Evolutionary conservation across 176 grass and related monocot species (phyloP).

Genomic region (Calamus simplicifolius): DNA sequence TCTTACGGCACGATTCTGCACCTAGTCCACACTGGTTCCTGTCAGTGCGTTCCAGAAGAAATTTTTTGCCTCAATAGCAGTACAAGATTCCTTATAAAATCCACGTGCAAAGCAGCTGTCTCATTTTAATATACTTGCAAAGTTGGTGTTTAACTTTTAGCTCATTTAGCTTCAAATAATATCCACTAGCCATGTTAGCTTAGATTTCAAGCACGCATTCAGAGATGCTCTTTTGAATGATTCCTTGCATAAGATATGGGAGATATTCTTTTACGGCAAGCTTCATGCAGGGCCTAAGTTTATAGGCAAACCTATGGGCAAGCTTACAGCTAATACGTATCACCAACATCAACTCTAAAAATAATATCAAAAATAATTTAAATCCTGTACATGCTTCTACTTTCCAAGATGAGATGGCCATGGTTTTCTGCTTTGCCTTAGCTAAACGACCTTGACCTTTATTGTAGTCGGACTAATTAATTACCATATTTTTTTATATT

Average conservation of each 20-base stretch:
- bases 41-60: too few species aligned
- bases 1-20: not conserved
- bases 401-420: too few species aligned
- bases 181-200: constrained; percentile 9
- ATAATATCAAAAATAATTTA: too few species aligned
- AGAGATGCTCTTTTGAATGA: constrained; percentile 8
- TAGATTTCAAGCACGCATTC: constrained; percentile 15
- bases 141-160: constrained; percentile 8
- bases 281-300: not conserved
- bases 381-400: too few species aligned
- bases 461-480: too few species aligned
- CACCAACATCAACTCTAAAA: not conserved
- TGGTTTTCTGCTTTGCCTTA: too few species aligned
- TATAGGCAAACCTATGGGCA: not conserved
- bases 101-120: not conserved
- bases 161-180: not conserved
- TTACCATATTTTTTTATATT: too few species aligned
- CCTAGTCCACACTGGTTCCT: too few species aligned
- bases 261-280: not conserved
- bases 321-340: not conserved
- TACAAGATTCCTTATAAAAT: not conserved
- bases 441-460: too few species aligned
- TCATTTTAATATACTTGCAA: constrained; percentile 5
- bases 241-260: constrained; percentile 2
- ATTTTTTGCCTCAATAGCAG: not conserved